Evolutionary conservation across 164 flowering plant species (phyloP).

Genomic region (Pachysandra terminalis): DNA sequence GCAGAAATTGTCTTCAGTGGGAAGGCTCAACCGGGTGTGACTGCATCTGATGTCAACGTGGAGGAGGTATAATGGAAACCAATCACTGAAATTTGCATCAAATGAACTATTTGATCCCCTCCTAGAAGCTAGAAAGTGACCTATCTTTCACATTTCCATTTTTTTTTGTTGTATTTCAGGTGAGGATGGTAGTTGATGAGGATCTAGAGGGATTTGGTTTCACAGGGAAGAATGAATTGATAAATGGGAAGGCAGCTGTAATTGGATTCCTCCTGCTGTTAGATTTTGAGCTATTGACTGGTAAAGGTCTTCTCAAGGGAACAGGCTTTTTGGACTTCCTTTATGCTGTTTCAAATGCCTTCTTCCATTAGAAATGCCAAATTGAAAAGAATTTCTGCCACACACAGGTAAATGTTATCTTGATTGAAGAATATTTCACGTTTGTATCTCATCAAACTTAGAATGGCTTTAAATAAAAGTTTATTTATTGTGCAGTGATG

Average conservation of each 20-base stretch:
- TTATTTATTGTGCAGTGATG: background rate
- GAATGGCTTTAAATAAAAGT: too few species aligned
- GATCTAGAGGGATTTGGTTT: conserved; percentile 72
- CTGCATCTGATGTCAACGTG: conserved; percentile 83
- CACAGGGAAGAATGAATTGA: conserved; percentile 65
- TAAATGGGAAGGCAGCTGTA: conserved; percentile 89
- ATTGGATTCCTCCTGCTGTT: conserved; percentile 77
- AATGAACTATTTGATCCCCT: background rate
- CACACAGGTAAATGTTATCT: background rate
- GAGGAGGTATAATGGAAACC: conserved; percentile 58
- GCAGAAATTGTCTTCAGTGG: conserved; percentile 95
- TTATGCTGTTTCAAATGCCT: conserved; percentile 46
- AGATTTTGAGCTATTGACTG: conserved; percentile 94
- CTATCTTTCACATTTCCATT: background rate
- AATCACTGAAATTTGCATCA: background rate
- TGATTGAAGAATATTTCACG: background rate
- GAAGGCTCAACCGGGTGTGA: conserved; percentile 86
- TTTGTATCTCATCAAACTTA: background rate
- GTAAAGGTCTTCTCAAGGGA: conserved; percentile 89
- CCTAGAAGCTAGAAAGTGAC: background rate
- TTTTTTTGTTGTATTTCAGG: conserved; percentile 39
- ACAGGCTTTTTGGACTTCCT: conserved; percentile 94
- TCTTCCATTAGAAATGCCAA: background rate
- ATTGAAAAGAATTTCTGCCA: background rate
- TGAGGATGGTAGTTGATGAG: conserved; percentile 90